Percentiles rank a stretch among this genome's conserved stretches.
These are phyloP conservation scores for Dacryopinax spathularia DNA, from an alignment of 768 basidiomycete genomes.

Conservation along the genomic window DNA sequence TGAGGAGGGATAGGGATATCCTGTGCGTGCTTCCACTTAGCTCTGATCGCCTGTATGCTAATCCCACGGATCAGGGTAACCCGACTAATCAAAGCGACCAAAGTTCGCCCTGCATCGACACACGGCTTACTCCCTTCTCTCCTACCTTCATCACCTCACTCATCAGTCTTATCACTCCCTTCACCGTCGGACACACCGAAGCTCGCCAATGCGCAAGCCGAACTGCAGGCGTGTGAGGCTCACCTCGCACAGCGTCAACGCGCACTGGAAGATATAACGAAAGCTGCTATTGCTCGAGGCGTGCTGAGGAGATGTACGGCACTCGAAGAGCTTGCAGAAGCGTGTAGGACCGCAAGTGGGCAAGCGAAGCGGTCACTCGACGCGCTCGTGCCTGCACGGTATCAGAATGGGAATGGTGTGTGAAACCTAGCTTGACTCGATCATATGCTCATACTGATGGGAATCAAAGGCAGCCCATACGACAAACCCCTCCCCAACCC, in stretches of 20 bases:
- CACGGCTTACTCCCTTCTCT: slow-evolving; percentile 32
- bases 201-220: slow-evolving; percentile 42
- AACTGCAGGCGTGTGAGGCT: slow-evolving; percentile 69
- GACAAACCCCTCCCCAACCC: neutral
- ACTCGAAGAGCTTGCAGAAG: slow-evolving; percentile 39
- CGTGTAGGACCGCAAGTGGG: neutral
- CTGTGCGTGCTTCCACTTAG: slow-evolving; percentile 39
- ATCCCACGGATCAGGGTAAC: slow-evolving; percentile 43
- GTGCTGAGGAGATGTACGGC: slow-evolving; percentile 48
- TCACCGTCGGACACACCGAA: slow-evolving; percentile 5
- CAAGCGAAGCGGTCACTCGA: neutral
- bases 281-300: slow-evolving; percentile 46
- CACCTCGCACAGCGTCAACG: slow-evolving; percentile 57
- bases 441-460: neutral
- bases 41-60: neutral
- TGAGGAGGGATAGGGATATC: slow-evolving; percentile 66
- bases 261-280: slow-evolving; percentile 40
- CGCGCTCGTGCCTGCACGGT: neutral
- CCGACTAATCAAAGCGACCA: slow-evolving; percentile 64
- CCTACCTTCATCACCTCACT: slow-evolving; percentile 21
- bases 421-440: neutral
- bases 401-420: neutral
- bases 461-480: neutral
- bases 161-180: slow-evolving; percentile 6
- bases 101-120: slow-evolving; percentile 26